These are phyloP conservation scores for Diversispora epigaea DNA, from an alignment of 192 early-diverging fungal species.

Conservation along the genomic window DNA sequence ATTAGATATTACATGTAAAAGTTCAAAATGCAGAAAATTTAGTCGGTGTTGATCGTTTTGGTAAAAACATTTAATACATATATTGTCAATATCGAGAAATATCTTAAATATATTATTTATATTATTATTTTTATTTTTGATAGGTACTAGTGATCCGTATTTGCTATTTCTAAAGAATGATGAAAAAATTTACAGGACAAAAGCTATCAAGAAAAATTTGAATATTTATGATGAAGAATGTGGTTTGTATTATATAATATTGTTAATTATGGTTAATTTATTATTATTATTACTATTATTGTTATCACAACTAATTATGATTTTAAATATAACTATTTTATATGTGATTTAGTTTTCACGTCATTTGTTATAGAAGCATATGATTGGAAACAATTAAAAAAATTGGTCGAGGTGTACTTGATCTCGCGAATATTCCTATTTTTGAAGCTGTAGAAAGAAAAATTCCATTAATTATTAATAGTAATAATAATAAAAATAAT, in stretches of 20 bases:
- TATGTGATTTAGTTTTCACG: constrained; percentile 40
- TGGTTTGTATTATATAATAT: constrained; percentile 36
- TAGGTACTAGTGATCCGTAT: constrained; percentile 72
- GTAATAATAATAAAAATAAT: neutral
- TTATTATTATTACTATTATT: too few species aligned
- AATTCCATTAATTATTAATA: constrained; percentile 39
- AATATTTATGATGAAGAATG: constrained; percentile 67
- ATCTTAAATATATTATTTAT: neutral
- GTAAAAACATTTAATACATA: neutral
- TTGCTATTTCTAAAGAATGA: constrained; percentile 64
- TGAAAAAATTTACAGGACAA: constrained; percentile 66
- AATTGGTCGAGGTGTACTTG: constrained; percentile 54
- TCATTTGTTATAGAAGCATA: constrained; percentile 63
- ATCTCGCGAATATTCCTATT: constrained; percentile 57
- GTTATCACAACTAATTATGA: too few species aligned
- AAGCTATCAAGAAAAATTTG: constrained; percentile 69
- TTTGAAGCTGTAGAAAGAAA: constrained; percentile 46
- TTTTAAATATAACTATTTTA: too few species aligned
- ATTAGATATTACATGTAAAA: constrained; percentile 62
- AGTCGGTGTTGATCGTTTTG: constrained; percentile 65
- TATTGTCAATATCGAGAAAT: neutral
- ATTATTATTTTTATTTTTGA: neutral
- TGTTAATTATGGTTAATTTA: neutral
- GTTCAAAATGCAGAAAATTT: constrained; percentile 58
- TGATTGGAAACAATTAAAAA: constrained; percentile 80